phyloP scores from a whole-genome alignment of 768 basidiomycete species.

The Rhodotorula babjevae region DNA sequence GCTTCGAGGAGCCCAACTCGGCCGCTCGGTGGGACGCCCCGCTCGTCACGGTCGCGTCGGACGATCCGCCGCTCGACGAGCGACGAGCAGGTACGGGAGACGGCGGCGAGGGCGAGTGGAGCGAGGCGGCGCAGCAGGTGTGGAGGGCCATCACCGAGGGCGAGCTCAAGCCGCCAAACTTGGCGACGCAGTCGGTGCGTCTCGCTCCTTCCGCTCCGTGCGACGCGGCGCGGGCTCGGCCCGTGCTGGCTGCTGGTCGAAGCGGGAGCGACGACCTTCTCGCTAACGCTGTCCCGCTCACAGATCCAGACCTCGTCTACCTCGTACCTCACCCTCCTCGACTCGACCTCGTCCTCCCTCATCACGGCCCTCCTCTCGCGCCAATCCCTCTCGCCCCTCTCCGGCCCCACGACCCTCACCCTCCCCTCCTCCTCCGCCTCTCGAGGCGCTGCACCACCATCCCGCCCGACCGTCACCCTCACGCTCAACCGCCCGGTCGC shows the following conservation, averaged over 20 bases:
- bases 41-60: slow-evolving; percentile 74
- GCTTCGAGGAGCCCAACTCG: slow-evolving; percentile 93
- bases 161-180: slow-evolving; percentile 77
- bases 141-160: slow-evolving; percentile 78
- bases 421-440: slow-evolving; percentile 46
- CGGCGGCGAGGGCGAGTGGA: neutral
- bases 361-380: slow-evolving; percentile 68
- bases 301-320: slow-evolving; percentile 78
- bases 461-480: slow-evolving; percentile 38
- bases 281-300: too few species aligned
- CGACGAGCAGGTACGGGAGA: neutral
- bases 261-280: too few species aligned
- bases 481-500: slow-evolving; percentile 59
- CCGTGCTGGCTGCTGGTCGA: too few species aligned
- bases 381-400: slow-evolving; percentile 54
- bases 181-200: slow-evolving; percentile 68
- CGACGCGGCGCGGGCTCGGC: neutral
- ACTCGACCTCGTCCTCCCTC: slow-evolving; percentile 65
- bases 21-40: slow-evolving; percentile 99
- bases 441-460: too few species aligned
- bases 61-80: slow-evolving; percentile 50
- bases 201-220: neutral
- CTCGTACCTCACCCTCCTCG: slow-evolving; percentile 80
- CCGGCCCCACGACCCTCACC: slow-evolving; percentile 55
- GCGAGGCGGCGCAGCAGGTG: slow-evolving; percentile 54